Percentiles rank a stretch among this genome's conserved stretches.
Conservation (phyloP, 1,139 yeast species). For the Debaryomyces singareniensis region DNA sequence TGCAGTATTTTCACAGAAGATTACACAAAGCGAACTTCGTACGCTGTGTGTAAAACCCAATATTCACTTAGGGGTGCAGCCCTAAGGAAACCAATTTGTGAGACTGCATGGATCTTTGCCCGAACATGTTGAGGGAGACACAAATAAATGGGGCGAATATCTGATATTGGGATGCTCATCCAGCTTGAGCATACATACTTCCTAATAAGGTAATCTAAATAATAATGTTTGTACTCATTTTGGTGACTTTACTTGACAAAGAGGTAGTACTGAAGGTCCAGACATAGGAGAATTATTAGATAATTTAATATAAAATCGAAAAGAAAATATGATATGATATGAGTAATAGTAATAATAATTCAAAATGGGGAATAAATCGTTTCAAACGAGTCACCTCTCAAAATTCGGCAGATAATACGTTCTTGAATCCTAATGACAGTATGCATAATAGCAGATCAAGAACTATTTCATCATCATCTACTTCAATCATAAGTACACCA, state of each 20-base stretch:
- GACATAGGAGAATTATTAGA: neutral
- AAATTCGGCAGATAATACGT: constrained; percentile 12
- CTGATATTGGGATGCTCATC: neutral
- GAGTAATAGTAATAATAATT: constrained; percentile 9
- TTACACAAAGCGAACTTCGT: constrained; percentile 5
- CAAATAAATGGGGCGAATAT: too few relatives aligned
- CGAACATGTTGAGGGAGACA: too few relatives aligned
- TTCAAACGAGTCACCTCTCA: constrained; percentile 15
- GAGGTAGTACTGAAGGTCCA: neutral
- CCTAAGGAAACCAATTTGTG: constrained; percentile 3
- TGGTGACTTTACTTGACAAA: too few relatives aligned
- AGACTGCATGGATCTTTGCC: too few relatives aligned
- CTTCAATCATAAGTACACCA: constrained; percentile 28
- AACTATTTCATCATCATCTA: constrained; percentile 25
- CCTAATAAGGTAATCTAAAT: constrained; percentile 1
- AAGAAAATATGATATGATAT: constrained; percentile 3
- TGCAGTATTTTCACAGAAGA: constrained; percentile 1
- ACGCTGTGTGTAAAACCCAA: constrained; percentile 2
- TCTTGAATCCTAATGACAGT: constrained; percentile 15
- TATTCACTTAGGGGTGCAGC: constrained; percentile 1
- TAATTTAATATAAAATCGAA: neutral
- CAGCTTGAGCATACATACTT: neutral
- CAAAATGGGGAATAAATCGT: constrained; percentile 2
- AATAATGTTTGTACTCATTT: too few relatives aligned
- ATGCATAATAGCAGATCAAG: constrained; percentile 19